Base-by-base conservation (phyloP, 2,329 filamentous ascomycete genomes). In the Diaporthe helianthi region DNA sequence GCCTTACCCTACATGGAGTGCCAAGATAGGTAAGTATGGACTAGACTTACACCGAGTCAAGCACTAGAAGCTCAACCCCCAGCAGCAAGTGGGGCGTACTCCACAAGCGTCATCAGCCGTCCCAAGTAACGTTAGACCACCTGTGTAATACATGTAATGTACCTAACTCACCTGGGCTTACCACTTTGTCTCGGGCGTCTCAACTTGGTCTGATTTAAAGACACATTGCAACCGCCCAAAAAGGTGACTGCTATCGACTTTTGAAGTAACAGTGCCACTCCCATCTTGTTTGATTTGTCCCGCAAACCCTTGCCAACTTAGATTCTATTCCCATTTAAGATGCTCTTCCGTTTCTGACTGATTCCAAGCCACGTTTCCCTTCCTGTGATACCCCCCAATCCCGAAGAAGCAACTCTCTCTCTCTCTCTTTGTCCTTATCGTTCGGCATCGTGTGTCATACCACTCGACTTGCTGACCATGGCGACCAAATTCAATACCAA, bases 401-500 rank as follows among this genome's bases (percentile, higher is more conserved):
- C 6, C 31, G 31, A 67, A 67, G 8, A n/a, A 49, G n/a, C n/a
- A n/a, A n/a, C n/a, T n/a, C n/a, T n/a, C n/a, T n/a, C n/a, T 13
- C 29, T 29, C 31, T 13, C n/a, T 58, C 15, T 52, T 55, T 67
- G 29, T 58, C 52, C 38, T 41, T 26, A 44, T 19, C 31, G 36
- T 26, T 15, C 29, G 15, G 26, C n/a, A 19, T 36, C 22, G 2
- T 63, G n/a, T 29, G 36, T 61, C 51, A 7, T 41, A 31, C 19
- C 60, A 31, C 51, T 49, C 71, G 17, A 36, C 17, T 17, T 24
- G 8, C 38, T 15, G 71, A 79, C 53, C 71, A 85, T 83, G 81
- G 78, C 82, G 3, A 74, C 80, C 49, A 83, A 83, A 74, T 81
- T 92, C 83, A 93, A 91, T 79, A 88, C 90, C 75, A 94, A 93